Base-by-base conservation (phyloP, 2,329 filamentous ascomycete species). In the Ceratocystis papillata region DNA sequence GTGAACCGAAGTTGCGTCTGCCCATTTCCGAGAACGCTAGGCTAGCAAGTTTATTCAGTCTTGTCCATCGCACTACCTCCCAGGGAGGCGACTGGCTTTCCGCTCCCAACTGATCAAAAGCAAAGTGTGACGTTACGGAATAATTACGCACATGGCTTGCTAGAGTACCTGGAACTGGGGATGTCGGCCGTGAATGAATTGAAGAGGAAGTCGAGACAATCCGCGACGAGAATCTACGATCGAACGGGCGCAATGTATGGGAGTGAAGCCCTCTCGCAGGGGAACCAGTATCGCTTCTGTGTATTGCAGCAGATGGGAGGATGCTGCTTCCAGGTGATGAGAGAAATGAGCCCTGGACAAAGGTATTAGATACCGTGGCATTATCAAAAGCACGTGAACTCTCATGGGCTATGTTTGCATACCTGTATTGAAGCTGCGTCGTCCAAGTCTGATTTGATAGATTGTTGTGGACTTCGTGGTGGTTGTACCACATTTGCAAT, bases 41-140 rank as follows among this genome's bases (percentile, higher is more conserved):
- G 0, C 84, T 85, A 28, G 90, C 91, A 69, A 99, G 84, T 74
- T 95, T 97, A 72, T 87, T 89, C 67, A 99, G 78, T 73, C 89
- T 94, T 0, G 90, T 97, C 95, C 95, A 99, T 73, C 92, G 83
- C 67, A 99, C 88, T 65, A 97, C 91, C 72, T 99, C 94, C 95
- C 94, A 99, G 1, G 94, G 94, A 4, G 89, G 85, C 65, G 90
- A 86, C 2, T 85, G 81, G 1, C 86, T 84, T 69, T 93, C 88
- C 25, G 81, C 79, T 61, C 88, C 88, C 63, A 85, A 79, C 55
- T 82, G 75, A 67, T 87, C 85, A 15, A 81, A 73, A 2, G 86
- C 72, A 10, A 89, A 75, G 70, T 89, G 85, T 71, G 89, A 95
- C 57, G 82, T 87, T 22, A 91, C 72, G 0, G 93, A 96, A 1